phyloP scores from a whole-genome alignment of 352 stramenopile species.

The Phytopythium vexans region DNA sequence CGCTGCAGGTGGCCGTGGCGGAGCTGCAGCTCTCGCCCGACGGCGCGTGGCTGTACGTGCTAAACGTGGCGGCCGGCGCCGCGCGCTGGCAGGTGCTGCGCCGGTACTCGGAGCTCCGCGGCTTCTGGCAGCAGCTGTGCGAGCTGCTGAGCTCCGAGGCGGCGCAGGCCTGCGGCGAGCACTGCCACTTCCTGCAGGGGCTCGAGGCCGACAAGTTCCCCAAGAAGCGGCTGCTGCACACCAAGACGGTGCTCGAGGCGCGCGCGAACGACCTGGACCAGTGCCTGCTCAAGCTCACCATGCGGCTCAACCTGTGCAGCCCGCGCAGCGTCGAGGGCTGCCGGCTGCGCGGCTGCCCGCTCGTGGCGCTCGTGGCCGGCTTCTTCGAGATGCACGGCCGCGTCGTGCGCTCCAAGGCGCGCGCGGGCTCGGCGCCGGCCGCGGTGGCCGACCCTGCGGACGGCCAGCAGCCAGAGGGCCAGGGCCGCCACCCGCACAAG shows the following conservation, averaged over 20 bases:
- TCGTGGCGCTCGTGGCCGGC: constrained; percentile 34
- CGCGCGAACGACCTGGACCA: constrained; percentile 48
- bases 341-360: constrained; percentile 34
- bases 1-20: constrained; percentile 46
- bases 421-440: too few relatives aligned
- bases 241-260: constrained; percentile 56
- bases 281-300: constrained; percentile 60
- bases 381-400: constrained; percentile 43
- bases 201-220: constrained; percentile 74
- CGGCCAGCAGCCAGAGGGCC: too few relatives aligned
- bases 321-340: constrained; percentile 37
- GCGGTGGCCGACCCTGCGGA: too few relatives aligned
- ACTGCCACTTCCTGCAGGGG: constrained; percentile 63
- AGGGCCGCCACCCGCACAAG: constrained; percentile 13
- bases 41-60: constrained; percentile 64
- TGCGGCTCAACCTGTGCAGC: constrained; percentile 69
- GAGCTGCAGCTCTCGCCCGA: constrained; percentile 55
- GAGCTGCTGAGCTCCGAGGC: constrained; percentile 24
- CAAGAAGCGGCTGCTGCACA: constrained; percentile 69
- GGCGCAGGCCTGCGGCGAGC: constrained; percentile 34
- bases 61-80: constrained; percentile 50
- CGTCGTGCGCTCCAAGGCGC: too few relatives aligned
- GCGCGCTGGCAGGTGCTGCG: constrained; percentile 47
- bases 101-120: constrained; percentile 75
- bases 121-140: constrained; percentile 55